Conservation (phyloP, 257 asterid genomes). For the Capsicum rhomboideum region DNA sequence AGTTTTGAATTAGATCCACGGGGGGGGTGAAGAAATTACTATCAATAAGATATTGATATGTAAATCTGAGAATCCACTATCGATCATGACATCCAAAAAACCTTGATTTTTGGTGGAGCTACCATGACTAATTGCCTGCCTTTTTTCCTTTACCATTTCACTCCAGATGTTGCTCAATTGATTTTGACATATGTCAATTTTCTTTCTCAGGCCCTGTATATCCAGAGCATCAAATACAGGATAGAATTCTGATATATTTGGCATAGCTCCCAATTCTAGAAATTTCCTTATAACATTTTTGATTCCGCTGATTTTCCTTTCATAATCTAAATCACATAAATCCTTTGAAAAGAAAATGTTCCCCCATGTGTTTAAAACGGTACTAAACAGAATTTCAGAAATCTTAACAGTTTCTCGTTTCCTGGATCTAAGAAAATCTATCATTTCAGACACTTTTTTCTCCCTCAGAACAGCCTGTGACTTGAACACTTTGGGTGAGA, state of each 20-base stretch:
- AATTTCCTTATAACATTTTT: constrained; percentile 15
- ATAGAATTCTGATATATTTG: constrained; percentile 30
- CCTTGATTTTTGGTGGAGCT: background rate
- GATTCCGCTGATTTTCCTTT: background rate
- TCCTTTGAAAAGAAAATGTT: constrained; percentile 19
- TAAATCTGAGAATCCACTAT: constrained; percentile 17
- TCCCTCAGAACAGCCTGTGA: constrained; percentile 8
- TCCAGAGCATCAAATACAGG: constrained; percentile 25
- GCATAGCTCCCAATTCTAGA: constrained; percentile 1
- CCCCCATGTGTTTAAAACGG: constrained; percentile 23
- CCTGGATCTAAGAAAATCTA: constrained; percentile 16
- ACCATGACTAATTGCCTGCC: background rate
- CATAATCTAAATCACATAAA: constrained; percentile 15
- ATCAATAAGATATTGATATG: constrained; percentile 26
- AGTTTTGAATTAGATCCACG: background rate
- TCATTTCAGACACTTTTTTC: constrained; percentile 23
- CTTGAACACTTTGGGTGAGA: constrained; percentile 16
- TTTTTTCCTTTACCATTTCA: constrained; percentile 17
- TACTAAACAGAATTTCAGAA: constrained; percentile 13
- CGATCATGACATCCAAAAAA: constrained; percentile 21
- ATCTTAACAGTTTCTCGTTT: constrained; percentile 16
- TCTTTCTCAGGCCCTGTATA: constrained; percentile 28
- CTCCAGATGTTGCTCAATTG: constrained; percentile 20
- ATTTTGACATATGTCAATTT: background rate
- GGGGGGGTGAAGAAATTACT: constrained; percentile 4